Base-by-base conservation (phyloP, 2,329 filamentous ascomycete species). In the Ceratocystiopsis brevicomis region DNA sequence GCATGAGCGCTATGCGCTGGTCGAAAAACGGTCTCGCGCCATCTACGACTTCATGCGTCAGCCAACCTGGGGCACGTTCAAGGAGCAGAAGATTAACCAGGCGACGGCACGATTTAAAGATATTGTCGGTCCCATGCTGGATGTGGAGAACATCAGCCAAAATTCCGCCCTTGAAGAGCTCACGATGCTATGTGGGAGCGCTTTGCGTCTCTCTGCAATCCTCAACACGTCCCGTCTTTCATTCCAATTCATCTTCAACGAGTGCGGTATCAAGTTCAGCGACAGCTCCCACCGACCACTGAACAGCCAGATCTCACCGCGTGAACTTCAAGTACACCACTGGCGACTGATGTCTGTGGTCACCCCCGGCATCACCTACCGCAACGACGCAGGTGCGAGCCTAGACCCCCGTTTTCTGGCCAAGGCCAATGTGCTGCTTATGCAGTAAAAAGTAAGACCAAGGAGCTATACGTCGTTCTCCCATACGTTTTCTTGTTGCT, bases 331-430 rank as follows among this genome's bases (percentile, higher is more conserved):
- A 56, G 56, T 60, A 6, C 61, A 61, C 50, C 68, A 72, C 51
- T 66, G 61, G 56, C 64, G 69, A 6, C 54, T 75, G n/a, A 64
- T 66, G 43, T 59, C 73, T 2, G 66, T 69, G 25, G 65, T 69
- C 6, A 72, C 70, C 0, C 71, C 71, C 1, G 62, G 67, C 10
- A 63, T 74, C 39, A 72, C 68, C 2, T 63, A 69, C 50, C 62
- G 69, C 32, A 69, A 71, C 48, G 69, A 73, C 35, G 62, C 57
- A 2, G 66, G 64, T 14, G 52, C 55, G 38, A 62, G 60, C 43
- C 63, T 68, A 39, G 59, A 61, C 21, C 59, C 63, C 2, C 64
- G 62, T 44, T 62, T 62, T 8, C 57, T 70, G 18, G 54, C 61
- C 36, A 56, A 65, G 53, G 61, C 65, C 2, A 64, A 68, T 45